Percentiles rank a stretch among this genome's conserved stretches.
Conservation (phyloP, 441 rosid species). For the Adansonia madagascariensis region DNA sequence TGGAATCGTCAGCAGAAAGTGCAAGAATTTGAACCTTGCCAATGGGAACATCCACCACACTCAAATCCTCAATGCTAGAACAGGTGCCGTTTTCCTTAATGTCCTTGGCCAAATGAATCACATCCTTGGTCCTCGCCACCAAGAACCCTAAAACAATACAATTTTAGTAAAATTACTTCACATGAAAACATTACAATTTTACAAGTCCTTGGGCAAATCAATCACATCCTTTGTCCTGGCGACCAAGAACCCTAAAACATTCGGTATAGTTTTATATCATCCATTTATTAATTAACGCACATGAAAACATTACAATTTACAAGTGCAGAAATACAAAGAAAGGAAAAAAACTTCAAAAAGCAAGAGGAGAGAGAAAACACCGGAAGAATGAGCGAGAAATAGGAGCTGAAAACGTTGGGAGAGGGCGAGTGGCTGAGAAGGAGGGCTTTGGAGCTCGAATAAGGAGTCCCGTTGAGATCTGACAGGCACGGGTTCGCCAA, state of each 20-base stretch:
- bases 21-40: constrained; percentile 56
- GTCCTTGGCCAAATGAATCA: constrained; percentile 55
- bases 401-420: constrained; percentile 55
- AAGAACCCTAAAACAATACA: constrained; percentile 59
- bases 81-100: constrained; percentile 36
- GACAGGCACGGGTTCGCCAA: constrained; percentile 72
- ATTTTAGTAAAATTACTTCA: neutral
- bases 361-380: constrained; percentile 32
- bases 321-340: neutral
- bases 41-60: constrained; percentile 63
- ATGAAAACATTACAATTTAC: neutral
- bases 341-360: neutral
- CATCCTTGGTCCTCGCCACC: constrained; percentile 74
- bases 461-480: constrained; percentile 29
- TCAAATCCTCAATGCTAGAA: constrained; percentile 51
- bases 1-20: constrained; percentile 63
- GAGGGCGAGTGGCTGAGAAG: constrained; percentile 71
- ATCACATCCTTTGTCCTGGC: constrained; percentile 70
- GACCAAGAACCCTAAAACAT: constrained; percentile 70
- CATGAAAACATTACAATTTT: neutral
- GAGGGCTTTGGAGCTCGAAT: constrained; percentile 56
- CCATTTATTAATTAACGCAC: neutral
- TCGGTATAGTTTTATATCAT: neutral
- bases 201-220: constrained; percentile 46
- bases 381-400: constrained; percentile 75